phyloP scores from a whole-genome alignment of 192 early-diverging fungal genomes.

The Entomortierella chlamydospora region DNA sequence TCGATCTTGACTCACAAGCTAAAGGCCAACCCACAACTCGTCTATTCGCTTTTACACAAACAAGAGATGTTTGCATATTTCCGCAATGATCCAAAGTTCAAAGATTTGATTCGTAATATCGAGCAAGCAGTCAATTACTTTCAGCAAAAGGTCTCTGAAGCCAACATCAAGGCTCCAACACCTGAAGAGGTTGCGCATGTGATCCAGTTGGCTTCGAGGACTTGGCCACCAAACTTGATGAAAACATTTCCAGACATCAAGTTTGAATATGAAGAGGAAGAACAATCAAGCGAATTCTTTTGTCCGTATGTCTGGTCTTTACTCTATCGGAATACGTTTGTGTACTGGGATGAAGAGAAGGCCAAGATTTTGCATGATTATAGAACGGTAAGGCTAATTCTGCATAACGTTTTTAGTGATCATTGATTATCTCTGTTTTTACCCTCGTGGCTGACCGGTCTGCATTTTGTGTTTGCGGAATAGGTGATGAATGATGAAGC shows the following conservation, averaged over 20 bases:
- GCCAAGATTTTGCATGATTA: conserved; percentile 57
- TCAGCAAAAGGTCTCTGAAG: conserved; percentile 68
- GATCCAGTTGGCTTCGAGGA: conserved; percentile 72
- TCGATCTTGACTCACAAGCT: conserved; percentile 70
- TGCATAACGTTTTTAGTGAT: too few species aligned
- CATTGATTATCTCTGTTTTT: too few species aligned
- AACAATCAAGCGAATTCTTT: conserved; percentile 69
- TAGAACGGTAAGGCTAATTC: conserved; percentile 22
- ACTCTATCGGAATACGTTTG: conserved; percentile 65
- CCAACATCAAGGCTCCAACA: conserved; percentile 72
- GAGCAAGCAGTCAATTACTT: conserved; percentile 77
- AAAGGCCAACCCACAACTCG: conserved; percentile 73
- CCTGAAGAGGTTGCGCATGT: conserved; percentile 71
- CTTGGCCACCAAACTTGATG: conserved; percentile 68
- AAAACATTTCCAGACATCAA: conserved; percentile 71
- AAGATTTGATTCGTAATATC: conserved; percentile 71
- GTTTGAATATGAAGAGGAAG: conserved; percentile 76
- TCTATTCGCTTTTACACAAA: conserved; percentile 77
- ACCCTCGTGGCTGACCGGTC: neutral
- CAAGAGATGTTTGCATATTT: conserved; percentile 72
- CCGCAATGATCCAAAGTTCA: conserved; percentile 63
- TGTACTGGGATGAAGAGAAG: conserved; percentile 80
- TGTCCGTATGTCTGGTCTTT: conserved; percentile 79
- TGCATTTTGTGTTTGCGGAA: neutral
- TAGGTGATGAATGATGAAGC: conserved; percentile 43